phyloP scores from a whole-genome alignment of 2,329 filamentous ascomycete genomes.

The Diaporthe citrichinensis region DNA sequence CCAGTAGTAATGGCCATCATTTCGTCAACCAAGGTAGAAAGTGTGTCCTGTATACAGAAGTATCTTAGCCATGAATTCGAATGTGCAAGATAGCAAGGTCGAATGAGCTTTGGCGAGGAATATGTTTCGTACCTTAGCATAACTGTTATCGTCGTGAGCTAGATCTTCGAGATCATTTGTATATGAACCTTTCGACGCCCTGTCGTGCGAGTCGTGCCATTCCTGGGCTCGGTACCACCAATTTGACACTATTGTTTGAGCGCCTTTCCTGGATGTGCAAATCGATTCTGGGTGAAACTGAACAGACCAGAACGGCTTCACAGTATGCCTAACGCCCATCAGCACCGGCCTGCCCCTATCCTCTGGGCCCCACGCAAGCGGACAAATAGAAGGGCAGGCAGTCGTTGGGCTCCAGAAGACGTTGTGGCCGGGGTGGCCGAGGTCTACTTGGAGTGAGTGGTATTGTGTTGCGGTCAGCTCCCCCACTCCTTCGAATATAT shows the following conservation, averaged over 20 bases:
- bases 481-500: conserved; percentile 2
- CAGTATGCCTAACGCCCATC: background rate
- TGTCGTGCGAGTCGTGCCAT: background rate
- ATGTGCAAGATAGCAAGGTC: too few relatives aligned
- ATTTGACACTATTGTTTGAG: background rate
- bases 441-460: conserved; percentile 9
- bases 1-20: background rate
- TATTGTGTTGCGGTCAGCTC: background rate
- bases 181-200: background rate
- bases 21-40: background rate
- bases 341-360: background rate
- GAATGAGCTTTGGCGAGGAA: too few relatives aligned
- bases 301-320: background rate
- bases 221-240: conserved; percentile 14
- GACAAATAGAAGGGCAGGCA: background rate
- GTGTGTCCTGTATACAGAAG: background rate
- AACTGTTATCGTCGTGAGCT: too few relatives aligned
- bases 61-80: background rate
- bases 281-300: background rate
- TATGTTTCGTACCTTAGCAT: background rate
- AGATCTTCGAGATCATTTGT: background rate
- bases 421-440: background rate
- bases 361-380: background rate
- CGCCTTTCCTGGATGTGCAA: background rate
- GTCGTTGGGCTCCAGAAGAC: background rate